phyloP scores from a whole-genome alignment of 2,329 filamentous ascomycete genomes.

The Pseudogymnoascus sp. region DNA sequence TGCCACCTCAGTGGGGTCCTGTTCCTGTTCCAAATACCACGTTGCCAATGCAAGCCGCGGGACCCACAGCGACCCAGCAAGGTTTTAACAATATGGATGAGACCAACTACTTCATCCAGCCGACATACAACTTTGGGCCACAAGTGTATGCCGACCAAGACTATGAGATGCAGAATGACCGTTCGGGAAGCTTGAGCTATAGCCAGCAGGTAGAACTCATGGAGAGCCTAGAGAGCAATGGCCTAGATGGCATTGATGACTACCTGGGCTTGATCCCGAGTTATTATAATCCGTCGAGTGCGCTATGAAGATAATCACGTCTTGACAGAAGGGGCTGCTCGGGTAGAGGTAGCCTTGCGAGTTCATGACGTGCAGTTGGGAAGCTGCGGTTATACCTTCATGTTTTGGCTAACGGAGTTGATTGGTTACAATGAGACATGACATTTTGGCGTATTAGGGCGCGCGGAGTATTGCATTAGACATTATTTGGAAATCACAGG shows the following conservation, averaged over 20 bases:
- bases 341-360: not conserved
- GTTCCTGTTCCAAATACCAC: constrained; percentile 9
- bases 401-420: not conserved
- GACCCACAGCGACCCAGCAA: not conserved
- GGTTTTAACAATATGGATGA: constrained; percentile 18
- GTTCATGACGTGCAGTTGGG: not conserved
- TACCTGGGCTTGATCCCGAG: not conserved
- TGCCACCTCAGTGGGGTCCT: constrained; percentile 26
- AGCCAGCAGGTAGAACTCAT: constrained; percentile 78
- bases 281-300: constrained; percentile 6
- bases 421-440: not conserved
- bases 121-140: constrained; percentile 23
- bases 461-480: not conserved
- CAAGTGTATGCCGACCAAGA: constrained; percentile 33
- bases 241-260: constrained; percentile 51
- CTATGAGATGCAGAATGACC: constrained; percentile 39
- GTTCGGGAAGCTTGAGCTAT: constrained; percentile 64
- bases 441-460: not conserved
- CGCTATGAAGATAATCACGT: not conserved
- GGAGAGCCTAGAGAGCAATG: constrained; percentile 66
- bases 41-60: not conserved
- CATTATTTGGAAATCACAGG: not conserved
- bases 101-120: constrained; percentile 24
- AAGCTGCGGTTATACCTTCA: not conserved
- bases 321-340: not conserved